phyloP scores from a whole-genome alignment of 768 basidiomycete species.

The Collybia mongolica region DNA sequence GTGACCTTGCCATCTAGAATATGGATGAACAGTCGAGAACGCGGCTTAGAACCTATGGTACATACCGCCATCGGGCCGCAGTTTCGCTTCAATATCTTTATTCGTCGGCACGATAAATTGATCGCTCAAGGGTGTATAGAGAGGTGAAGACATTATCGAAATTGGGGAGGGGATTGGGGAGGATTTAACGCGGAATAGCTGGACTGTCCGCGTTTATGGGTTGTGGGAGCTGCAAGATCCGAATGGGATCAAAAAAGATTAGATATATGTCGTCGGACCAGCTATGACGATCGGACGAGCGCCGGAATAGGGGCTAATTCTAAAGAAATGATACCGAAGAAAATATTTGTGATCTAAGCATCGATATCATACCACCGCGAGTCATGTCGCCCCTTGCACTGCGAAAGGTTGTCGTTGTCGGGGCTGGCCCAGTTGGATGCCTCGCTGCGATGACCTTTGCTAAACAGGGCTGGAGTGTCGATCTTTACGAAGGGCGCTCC shows the following conservation, averaged over 20 bases:
- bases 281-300: not conserved
- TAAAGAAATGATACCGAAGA: too few species aligned
- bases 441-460: slow-evolving; percentile 85
- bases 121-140: slow-evolving; percentile 34
- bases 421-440: slow-evolving; percentile 95
- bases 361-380: not conserved
- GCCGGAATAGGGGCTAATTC: slow-evolving; percentile 12
- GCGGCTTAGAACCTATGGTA: not conserved
- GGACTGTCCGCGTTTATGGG: not conserved
- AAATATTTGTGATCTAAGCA: not conserved
- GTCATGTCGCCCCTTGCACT: slow-evolving; percentile 8
- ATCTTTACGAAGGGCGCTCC: slow-evolving; percentile 75
- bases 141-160: not conserved
- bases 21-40: slow-evolving; percentile 4
- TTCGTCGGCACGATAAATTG: slow-evolving; percentile 63
- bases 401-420: slow-evolving; percentile 66
- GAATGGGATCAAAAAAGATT: slow-evolving; percentile 1
- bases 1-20: slow-evolving; percentile 54
- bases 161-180: not conserved
- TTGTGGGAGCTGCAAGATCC: slow-evolving; percentile 3
- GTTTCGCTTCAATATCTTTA: slow-evolving; percentile 41
- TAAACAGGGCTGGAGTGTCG: slow-evolving; percentile 82
- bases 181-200: not conserved
- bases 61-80: slow-evolving; percentile 38
- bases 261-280: not conserved